Base-by-base conservation (phyloP, 495 filamentous ascomycete species). In the Penicillium chermesinum region DNA sequence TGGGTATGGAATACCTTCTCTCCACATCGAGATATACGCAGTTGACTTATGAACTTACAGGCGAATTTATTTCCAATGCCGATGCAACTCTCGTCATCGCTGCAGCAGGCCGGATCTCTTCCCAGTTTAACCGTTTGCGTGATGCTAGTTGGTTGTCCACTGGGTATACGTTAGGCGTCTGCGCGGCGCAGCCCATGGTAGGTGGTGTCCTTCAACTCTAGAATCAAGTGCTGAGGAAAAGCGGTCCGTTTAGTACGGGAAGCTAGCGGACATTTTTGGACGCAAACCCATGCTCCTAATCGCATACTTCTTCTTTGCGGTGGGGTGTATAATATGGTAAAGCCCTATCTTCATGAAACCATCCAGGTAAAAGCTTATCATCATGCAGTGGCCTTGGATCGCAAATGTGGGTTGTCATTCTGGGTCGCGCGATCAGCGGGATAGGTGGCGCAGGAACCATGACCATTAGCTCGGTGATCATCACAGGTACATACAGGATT, bases 81-180 rank as follows among this genome's bases (percentile, higher is more conserved):
- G 85, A 88, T 57, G 62, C 64, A 0, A 81, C 81, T 1, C 70
- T 88, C 0, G 70, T 87, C 0, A 65, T 87, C 41, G 82, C 84
- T 0, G 81, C 82, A 0, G 75, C 83, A 30, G 73, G 73, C 7
- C 68, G 63, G 30, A 82, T 88, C 27, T 79, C 84, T 0, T 88
- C 85, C 27, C 78, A 86, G 46, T 87, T 87, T 62, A 66, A 80
- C 49, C 70, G 68, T 22, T 56, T 87, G 8, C 70, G 69, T 7
- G 70, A 78, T 49, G 81, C 80, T 1, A 81, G 70, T 45, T 88
- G 84, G 85, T 58, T 88, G n/a, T 77, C 84, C 8, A 83, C 82
- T 5, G 77, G 73, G 37, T 87, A 83, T 55, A 71, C 72, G 0
- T 59, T 88, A 3, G 81, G 82, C 12, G 64, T 74, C 0, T 82